These are phyloP conservation scores for Colletotrichum karsti DNA, from an alignment of 2,329 filamentous ascomycete genomes.

Conservation along the genomic window DNA sequence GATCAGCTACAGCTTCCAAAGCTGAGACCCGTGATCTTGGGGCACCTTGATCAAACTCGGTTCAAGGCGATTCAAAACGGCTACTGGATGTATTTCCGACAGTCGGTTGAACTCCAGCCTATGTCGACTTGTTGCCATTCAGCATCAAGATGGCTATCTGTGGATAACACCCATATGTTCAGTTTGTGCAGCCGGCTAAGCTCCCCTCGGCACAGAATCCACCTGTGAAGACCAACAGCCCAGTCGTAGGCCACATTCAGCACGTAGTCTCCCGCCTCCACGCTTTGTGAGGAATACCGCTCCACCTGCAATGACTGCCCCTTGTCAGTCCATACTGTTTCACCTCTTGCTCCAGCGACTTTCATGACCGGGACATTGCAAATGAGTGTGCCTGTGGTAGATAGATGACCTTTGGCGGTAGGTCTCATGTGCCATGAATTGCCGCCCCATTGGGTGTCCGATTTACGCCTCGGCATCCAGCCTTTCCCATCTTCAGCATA, in stretches of 20 bases:
- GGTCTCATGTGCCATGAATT: background rate
- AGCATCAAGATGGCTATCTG: accelerated
- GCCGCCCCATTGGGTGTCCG: background rate
- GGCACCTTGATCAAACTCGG: too few relatives aligned
- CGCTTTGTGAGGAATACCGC: background rate
- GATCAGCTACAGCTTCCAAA: background rate
- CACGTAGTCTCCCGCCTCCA: background rate
- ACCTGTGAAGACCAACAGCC: background rate
- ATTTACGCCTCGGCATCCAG: background rate
- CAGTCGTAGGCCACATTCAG: background rate
- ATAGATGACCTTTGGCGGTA: background rate
- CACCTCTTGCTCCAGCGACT: accelerated
- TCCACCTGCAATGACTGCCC: background rate
- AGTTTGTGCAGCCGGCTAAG: background rate
- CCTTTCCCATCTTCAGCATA: background rate
- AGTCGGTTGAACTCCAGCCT: background rate
- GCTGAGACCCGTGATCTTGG: background rate
- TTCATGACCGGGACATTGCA: background rate
- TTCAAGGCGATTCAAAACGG: too few relatives aligned
- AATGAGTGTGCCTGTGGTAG: background rate
- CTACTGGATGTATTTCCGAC: background rate
- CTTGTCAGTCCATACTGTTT: background rate
- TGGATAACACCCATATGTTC: background rate
- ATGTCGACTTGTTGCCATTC: background rate
- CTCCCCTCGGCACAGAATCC: background rate